Conservation (phyloP, 129 eudicot genomes). For the Scalesia atractyloides region DNA sequence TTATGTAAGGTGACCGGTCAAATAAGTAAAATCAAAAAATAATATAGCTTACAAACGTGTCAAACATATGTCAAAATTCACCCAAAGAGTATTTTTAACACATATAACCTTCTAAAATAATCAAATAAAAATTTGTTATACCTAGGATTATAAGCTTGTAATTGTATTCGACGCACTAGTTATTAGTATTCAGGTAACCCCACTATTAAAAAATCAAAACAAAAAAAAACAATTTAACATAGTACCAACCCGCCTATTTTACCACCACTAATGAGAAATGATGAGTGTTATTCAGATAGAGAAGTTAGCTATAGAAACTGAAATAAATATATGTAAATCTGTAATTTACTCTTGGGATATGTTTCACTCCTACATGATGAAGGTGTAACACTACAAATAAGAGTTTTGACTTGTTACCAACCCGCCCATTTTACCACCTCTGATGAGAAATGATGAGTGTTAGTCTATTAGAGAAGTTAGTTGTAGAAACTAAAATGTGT, state of each 20-base stretch:
- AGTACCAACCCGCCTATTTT: neutral
- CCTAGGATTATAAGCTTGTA: neutral
- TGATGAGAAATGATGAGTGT: neutral
- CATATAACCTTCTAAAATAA: neutral
- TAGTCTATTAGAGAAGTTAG: neutral
- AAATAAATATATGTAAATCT: neutral
- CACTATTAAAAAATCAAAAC: too few species aligned
- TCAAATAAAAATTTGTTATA: neutral
- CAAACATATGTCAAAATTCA: neutral
- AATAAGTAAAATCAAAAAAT: neutral
- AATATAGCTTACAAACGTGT: neutral
- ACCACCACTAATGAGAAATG: neutral
- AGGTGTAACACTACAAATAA: conserved; percentile 51
- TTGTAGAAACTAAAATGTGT: conserved; percentile 1
- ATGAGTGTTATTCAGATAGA: neutral
- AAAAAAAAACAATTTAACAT: too few species aligned
- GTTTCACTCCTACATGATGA: conserved; percentile 67
- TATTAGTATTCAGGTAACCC: neutral
- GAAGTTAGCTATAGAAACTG: neutral
- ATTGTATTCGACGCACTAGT: neutral
- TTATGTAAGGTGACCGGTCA: neutral
- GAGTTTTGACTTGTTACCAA: too few species aligned
- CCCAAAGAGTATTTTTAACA: neutral
- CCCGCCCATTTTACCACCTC: neutral
- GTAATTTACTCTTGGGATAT: conserved; percentile 74